Evolutionary conservation across 352 stramenopile species (phyloP).

Genomic region (Pythium volutum): DNA sequence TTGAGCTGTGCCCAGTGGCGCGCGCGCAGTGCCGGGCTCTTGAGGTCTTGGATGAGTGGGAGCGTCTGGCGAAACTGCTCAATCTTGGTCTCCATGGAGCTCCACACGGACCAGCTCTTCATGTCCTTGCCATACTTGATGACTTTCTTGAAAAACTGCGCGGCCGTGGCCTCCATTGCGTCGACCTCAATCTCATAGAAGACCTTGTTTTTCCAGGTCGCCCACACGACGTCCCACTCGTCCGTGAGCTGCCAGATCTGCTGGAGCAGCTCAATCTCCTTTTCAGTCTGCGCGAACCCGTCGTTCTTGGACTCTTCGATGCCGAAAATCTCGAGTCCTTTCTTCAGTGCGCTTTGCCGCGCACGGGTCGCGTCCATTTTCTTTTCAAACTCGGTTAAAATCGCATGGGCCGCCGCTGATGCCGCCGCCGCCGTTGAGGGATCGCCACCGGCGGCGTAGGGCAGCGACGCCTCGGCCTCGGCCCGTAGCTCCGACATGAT

Average conservation of each 20-base stretch:
- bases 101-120: slow-evolving; percentile 91
- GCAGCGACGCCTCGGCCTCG: slow-evolving; percentile 71
- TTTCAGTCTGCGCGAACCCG: slow-evolving; percentile 80
- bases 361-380: slow-evolving; percentile 80
- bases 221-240: slow-evolving; percentile 90
- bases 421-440: background rate
- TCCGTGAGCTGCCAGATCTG: slow-evolving; percentile 89
- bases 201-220: slow-evolving; percentile 90
- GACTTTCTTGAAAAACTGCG: slow-evolving; percentile 92
- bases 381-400: slow-evolving; percentile 86
- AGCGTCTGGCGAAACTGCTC: slow-evolving; percentile 92
- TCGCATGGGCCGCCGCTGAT: slow-evolving; percentile 47
- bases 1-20: slow-evolving; percentile 90
- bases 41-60: slow-evolving; percentile 92
- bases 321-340: slow-evolving; percentile 92
- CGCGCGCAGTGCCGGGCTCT: slow-evolving; percentile 84
- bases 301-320: slow-evolving; percentile 89
- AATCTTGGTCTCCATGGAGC: slow-evolving; percentile 92
- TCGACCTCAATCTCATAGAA: slow-evolving; percentile 92
- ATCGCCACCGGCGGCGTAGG: slow-evolving; percentile 64
- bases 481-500: slow-evolving; percentile 79
- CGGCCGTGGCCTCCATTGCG: slow-evolving; percentile 87
- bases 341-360: slow-evolving; percentile 75
- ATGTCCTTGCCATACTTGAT: slow-evolving; percentile 93
- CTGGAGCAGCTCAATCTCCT: slow-evolving; percentile 86